Base-by-base conservation (phyloP, 257 asterid genomes). In the Paraleonurus japonicus region DNA sequence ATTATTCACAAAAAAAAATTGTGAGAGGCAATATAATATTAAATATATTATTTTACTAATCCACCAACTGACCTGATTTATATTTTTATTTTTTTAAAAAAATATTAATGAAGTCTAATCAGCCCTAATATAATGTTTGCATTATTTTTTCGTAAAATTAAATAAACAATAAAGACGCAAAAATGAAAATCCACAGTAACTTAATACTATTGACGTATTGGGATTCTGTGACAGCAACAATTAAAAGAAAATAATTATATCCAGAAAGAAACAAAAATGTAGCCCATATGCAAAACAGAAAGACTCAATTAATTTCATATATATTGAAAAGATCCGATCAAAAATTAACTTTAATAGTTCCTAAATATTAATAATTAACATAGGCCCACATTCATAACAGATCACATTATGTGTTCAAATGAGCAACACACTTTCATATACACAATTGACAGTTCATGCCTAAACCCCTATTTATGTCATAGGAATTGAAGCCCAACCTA, bases 361-460 rank as follows among this genome's bases (percentile, higher is more conserved):
- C 23, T n/a, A 73, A 69, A 68, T 6, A 30, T 20, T 1, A 15
- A 39, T 28, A 68, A 43, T 22, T 8, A 39, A 7, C 16, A 51
- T 8, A 43, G 17, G 62, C 61, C 67, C 64, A 78, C 70, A 50
- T 0, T 30, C 37, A 67, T 37, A 60, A 30, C 23, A 51, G 32
- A 39, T 45, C 58, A 27, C 70, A 58, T 39, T 41, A 45, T 41
- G 69, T 70, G 57, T 71, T 37, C 68, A 50, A 53, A 43, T 62
- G 5, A 22, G 69, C 68, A 65, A 62, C 76, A 68, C 78, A 61
- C 22, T 27, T 71, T 43, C 47, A 7, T 63, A 65, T 43, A 55
- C 16, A 71, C 60, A 71, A 58, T 65, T 71, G 74, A 77, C 69
- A n/a, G 57, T 48, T 75, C 61, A 67, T 35, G 26, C 37, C 59